Evolutionary conservation across 257 asterid genomes (phyloP), one percentile per base, ranked within the genome.

Genomic region (Thymus mandschuricus): DNA sequence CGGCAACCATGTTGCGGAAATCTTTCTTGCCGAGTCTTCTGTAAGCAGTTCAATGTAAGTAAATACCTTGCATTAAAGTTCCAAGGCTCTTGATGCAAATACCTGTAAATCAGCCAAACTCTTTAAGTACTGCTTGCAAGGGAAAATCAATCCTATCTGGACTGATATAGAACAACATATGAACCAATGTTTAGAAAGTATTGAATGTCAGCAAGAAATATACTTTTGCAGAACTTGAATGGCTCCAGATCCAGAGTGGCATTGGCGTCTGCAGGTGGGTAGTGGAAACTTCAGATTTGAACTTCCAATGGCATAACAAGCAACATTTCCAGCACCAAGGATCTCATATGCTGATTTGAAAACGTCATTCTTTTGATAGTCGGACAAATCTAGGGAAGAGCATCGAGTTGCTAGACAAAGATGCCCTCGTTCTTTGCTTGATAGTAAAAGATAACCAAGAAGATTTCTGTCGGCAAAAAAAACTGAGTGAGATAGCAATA

Each of bases 81-180:
- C 99, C 99, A 91, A 8, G 97, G 99, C 78, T 94, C 95, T 77
- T 83, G 97, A 83, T 86, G 99, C 84, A 94, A 80, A 77, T 68
- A 72, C 84, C 98, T 93, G 88, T 73, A 67, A 72, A 80, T 71
- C 38, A 51, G 63, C 64, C 34, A 52, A 57, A 61, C 45, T 67
- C 41, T 45, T 71, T 29, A 72, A 46, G 41, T 28, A 75, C 66
- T 4, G 70, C 34, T 69, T 28, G 51, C 69, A 60, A 41, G 44
- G 64, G 64, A 8, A 61, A 74, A 34, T 38, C 34, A 29, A n/a
- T 4, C 48, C 13, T 31, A 46, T 71, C 56, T 58, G 58, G 61
- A 68, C 41, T n/a, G 49, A 46, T 44, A 13, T 66, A 57, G 65
- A 57, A 15, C 46, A 66, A 40, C 41, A 58, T 35, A 3, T 63